phyloP scores from a whole-genome alignment of 306 rosid species.

The Nissolia schottii region DNA sequence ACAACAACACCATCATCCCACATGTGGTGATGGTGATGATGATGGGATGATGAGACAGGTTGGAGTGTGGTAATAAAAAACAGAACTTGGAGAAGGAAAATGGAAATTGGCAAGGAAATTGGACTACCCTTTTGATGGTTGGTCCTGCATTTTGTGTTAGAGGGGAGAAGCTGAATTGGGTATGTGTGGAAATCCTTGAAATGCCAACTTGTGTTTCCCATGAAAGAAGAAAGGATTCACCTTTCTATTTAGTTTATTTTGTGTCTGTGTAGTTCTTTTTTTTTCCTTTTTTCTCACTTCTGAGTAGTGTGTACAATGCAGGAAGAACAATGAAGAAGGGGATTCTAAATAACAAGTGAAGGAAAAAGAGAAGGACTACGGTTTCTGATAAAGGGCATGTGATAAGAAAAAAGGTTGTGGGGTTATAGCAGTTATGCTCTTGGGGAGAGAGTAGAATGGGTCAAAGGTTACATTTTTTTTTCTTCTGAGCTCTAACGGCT shows the following conservation, averaged over 20 bases:
- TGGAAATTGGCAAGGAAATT: slow-evolving; percentile 6
- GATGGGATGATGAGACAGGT: slow-evolving; percentile 45
- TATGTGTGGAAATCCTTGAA: slow-evolving; percentile 3
- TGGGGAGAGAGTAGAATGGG: slow-evolving; percentile 31
- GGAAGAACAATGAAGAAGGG: neutral
- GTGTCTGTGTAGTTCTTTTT: neutral
- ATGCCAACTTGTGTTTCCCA: slow-evolving; percentile 47
- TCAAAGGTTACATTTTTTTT: slow-evolving; percentile 38
- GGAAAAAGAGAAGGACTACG: neutral
- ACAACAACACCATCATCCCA: slow-evolving; percentile 65
- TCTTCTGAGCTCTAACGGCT: slow-evolving; percentile 54
- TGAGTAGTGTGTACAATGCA: neutral
- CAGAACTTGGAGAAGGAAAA: slow-evolving; percentile 33
- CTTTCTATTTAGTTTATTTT: neutral
- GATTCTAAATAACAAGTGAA: neutral
- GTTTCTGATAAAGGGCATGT: slow-evolving; percentile 25
- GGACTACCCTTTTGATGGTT: neutral
- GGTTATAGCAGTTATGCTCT: slow-evolving; percentile 13
- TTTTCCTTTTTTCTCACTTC: neutral
- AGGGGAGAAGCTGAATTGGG: neutral
- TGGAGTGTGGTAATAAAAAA: neutral
- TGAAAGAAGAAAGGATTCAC: slow-evolving; percentile 17
- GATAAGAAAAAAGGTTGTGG: slow-evolving; percentile 28
- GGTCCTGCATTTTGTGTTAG: slow-evolving; percentile 3
- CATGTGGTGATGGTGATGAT: no score